A percentile compares a stretch with the other conserved stretches of the same genome.
phyloP scores from a whole-genome alignment of 164 flowering plant genomes.

The Piper betle region DNA sequence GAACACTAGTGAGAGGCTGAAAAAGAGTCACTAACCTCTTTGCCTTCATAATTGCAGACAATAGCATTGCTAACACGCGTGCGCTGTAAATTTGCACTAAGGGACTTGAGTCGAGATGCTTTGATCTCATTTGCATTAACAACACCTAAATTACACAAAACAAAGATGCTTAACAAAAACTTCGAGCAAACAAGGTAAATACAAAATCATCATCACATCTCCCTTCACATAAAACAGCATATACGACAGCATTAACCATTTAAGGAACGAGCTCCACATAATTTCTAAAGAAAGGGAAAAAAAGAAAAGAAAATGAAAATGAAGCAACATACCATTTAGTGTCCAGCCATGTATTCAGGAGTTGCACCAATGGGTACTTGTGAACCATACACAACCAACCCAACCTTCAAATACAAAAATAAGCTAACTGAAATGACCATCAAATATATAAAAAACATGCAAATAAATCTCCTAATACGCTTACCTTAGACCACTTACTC shows the following conservation, averaged over 20 bases:
- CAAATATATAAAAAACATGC: not conserved
- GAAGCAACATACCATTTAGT: constrained; percentile 58
- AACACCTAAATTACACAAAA: no score
- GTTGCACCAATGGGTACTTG: constrained; percentile 99
- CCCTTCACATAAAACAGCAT: not conserved
- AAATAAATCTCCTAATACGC: not conserved
- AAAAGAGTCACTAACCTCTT: constrained; percentile 46
- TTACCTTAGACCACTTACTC: constrained; percentile 98
- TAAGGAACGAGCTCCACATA: not conserved
- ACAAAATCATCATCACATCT: no score
- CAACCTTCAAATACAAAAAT: constrained; percentile 44
- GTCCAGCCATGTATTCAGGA: constrained; percentile 99
- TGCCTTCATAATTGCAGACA: constrained; percentile 87
- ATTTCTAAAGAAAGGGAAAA: not conserved
- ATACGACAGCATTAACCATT: not conserved
- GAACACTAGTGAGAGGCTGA: not conserved
- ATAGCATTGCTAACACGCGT: constrained; percentile 95
- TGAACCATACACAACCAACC: constrained; percentile 87
- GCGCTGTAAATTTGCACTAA: constrained; percentile 79
- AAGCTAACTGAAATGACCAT: not conserved
- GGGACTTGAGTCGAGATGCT: constrained; percentile 81
- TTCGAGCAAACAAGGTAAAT: no score
- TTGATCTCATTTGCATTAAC: no score
- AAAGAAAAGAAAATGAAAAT: not conserved
- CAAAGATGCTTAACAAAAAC: no score